Evolutionary conservation across 2,329 filamentous ascomycete genomes (phyloP), one percentile per base, ranked within the genome.

Genomic region (Ambrosiella beaveri): DNA sequence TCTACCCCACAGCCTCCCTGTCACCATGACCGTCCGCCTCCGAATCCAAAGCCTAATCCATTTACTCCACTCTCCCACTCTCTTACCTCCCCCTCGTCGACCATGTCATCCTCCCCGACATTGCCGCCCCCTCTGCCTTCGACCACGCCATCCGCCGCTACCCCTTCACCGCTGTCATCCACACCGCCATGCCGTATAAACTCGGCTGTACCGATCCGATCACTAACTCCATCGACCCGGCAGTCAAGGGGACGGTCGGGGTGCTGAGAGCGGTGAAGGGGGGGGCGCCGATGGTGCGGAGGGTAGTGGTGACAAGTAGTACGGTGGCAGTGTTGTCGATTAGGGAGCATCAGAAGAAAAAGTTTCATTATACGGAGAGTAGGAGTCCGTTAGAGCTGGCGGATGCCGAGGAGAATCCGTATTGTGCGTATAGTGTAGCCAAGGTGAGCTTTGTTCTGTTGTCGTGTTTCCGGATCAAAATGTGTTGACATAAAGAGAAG

Each of bases 141-240:
- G 78, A 85, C 59, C 69, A 77, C 61, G 78, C 58, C n/a, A 36
- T 60, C 38, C 44, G 51, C 49, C 60, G 60, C 19, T 45, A 69
- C 0, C 78, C 81, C 0, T 86, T 91, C 62, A 82, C 87, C 64
- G 82, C 78, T 51, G 84, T 91, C 54, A 75, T 88, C 56, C 84
- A 88, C 67, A 87, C 84, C 5, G 84, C 85, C 1, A 83, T 79
- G 0, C 86, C 87, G 0, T 90, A 86, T 71, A 82, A 86, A 64
- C 78, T 82, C 66, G 80, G 81, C 54, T 75, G 83, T 52, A 75
- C 78, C 2, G 72, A 74, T 59, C 69, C 69, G 4, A 65, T 69
- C 8, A 68, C 65, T 15, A 74, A 77, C 49, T 70, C 81, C 27
- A 69, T 81, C 8, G 72, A 79, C 52, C 79, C 78, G 0, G 78